A percentile compares a stretch with the other conserved stretches of the same genome.
phyloP scores from a whole-genome alignment of 495 filamentous ascomycete species.

The Penicillium nucicola region DNA sequence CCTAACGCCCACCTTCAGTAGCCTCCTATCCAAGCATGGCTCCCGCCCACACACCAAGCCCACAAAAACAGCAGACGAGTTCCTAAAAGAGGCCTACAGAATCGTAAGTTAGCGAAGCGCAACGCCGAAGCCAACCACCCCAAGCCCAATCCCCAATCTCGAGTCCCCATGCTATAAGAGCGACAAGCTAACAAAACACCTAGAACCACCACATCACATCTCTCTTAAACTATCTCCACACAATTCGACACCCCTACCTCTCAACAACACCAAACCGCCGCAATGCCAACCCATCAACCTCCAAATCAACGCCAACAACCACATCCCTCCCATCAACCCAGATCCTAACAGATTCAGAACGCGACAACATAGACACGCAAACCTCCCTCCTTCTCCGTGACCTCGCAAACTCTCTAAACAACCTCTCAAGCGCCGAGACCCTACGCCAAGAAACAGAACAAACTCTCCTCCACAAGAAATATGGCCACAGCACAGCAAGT shows the following conservation, averaged over 20 bases:
- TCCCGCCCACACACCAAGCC: constrained; percentile 7
- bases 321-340: constrained; percentile 19
- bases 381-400: constrained; percentile 80
- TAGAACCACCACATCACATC: constrained; percentile 84
- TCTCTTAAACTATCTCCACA: constrained; percentile 71
- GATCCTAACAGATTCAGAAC: constrained; percentile 63
- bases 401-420: constrained; percentile 70
- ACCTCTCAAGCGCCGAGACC: constrained; percentile 76
- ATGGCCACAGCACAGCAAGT: constrained; percentile 39
- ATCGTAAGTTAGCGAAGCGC: constrained; percentile 61
- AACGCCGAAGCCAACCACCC: neutral
- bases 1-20: constrained; percentile 61
- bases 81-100: constrained; percentile 91
- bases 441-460: constrained; percentile 71
- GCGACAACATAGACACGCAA: constrained; percentile 78
- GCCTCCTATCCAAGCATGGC: constrained; percentile 55
- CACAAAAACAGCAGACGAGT: constrained; percentile 68
- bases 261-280: constrained; percentile 58
- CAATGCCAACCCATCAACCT: constrained; percentile 24
- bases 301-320: constrained; percentile 15
- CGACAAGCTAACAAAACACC: constrained; percentile 8
- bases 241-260: constrained; percentile 87
- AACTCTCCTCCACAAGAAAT: constrained; percentile 65
- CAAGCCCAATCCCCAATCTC: constrained; percentile 3
- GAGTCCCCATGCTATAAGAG: too few relatives aligned